Base-by-base conservation (phyloP, 2,329 filamentous ascomycete species). In the Hypoxylon sp. region DNA sequence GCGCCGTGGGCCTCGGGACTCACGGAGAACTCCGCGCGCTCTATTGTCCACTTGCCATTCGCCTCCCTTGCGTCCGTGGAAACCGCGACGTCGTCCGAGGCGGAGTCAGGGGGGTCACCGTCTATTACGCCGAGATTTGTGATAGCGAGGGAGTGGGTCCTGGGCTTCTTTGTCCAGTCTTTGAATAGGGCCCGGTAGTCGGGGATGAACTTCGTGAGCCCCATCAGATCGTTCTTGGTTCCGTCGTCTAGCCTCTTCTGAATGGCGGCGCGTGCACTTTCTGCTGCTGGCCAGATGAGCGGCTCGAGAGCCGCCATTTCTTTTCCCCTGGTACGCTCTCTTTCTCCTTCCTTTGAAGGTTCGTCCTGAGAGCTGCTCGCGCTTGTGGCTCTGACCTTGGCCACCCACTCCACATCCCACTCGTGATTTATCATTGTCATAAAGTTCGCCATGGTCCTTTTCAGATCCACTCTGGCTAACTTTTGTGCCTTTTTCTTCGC, bases 171-270 rank as follows among this genome's bases (percentile, higher is more conserved):
- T 5, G 42, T 17, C 31, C 47, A 48, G 13, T 70, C 50, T 17
- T 65, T 63, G 24, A 68, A 26, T 31, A 68, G 42, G 5, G 31
- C 10, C 3, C 67, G 55, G 62, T 53, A 71, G 55, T 73, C 67
- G 6, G 26, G 19, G 10, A 73, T 51, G 19, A 70, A 68, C 71
- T 77, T 77, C 68, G 78, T 74, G n/a, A 78, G 31, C 6, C 79
- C 78, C 13, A 78, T 67, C 26, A 76, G 4, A 68, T 81, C 78
- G 68, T 81, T 80, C 46, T 68, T 74, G 44, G 77, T 67, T 14
- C 76, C 76, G 0, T 55, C 29, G 13, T 75, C 68, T 19, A 79
- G 59, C 47, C 75, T 77, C 14, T 46, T 54, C 26, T 69, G 64
- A 37, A 81, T 75, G 55, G 78, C 75, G 22, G 35, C 68, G 44